phyloP scores from a whole-genome alignment of 176 grass and related monocot genomes.

The Guadua angustifolia region DNA sequence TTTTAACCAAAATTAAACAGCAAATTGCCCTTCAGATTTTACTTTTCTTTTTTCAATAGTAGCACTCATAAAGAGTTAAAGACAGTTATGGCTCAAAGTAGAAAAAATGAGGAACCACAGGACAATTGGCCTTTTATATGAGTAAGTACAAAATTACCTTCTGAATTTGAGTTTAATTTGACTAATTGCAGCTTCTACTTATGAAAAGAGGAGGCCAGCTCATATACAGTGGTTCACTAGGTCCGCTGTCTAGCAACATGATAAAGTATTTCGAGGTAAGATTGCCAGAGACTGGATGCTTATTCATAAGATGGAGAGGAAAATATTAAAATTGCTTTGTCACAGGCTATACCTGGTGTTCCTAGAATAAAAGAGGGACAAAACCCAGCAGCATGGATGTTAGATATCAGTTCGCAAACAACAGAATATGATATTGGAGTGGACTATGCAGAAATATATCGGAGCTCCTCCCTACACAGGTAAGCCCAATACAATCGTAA shows the following conservation, averaged over 20 bases:
- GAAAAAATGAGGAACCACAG: not conserved
- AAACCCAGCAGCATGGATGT: slow-evolving; percentile 89
- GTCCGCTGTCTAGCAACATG: slow-evolving; percentile 75
- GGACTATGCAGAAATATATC: slow-evolving; percentile 77
- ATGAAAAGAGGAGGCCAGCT: slow-evolving; percentile 94
- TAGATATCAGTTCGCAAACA: slow-evolving; percentile 71
- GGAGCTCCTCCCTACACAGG: slow-evolving; percentile 70
- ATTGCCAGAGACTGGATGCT: slow-evolving; percentile 18
- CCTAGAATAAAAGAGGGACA: slow-evolving; percentile 71
- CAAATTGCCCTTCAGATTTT: not conserved
- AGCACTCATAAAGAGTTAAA: not conserved
- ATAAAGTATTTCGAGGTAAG: slow-evolving; percentile 94
- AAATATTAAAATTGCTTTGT: slow-evolving; percentile 33
- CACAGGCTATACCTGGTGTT: slow-evolving; percentile 83
- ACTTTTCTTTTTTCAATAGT: not conserved
- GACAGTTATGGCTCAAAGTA: not conserved
- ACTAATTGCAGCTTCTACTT: slow-evolving; percentile 68
- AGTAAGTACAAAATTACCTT: not conserved
- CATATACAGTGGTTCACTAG: slow-evolving; percentile 80
- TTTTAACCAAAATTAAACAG: slow-evolving; percentile 7
- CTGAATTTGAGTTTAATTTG: slow-evolving; percentile 36
- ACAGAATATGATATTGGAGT: slow-evolving; percentile 72
- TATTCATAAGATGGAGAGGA: slow-evolving; percentile 1
- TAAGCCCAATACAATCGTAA: slow-evolving; percentile 41
- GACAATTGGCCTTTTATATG: not conserved